Evolutionary conservation across 129 eudicot genomes (phyloP).

Genomic region (Mikania micrantha): DNA sequence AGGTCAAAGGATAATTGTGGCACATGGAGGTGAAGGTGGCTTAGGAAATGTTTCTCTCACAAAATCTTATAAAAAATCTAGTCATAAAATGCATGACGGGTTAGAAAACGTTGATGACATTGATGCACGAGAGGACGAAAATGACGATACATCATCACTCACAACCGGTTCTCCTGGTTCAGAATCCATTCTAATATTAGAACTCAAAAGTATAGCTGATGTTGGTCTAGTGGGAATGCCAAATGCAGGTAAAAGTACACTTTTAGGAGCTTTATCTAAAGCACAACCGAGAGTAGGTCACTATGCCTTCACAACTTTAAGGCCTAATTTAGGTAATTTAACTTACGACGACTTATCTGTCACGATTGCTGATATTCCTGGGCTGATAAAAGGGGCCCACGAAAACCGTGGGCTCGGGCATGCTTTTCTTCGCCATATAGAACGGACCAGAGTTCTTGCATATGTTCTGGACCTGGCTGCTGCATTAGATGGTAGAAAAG

Average conservation of each 20-base stretch:
- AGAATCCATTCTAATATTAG: conserved; percentile 53
- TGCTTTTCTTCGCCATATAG: conserved; percentile 87
- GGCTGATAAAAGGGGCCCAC: conserved; percentile 85
- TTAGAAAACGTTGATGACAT: conserved; percentile 10
- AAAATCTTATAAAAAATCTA: conserved; percentile 29
- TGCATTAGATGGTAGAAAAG: conserved; percentile 72
- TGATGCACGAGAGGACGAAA: conserved; percentile 29
- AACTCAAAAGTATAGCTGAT: conserved; percentile 90
- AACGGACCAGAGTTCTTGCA: conserved; percentile 74
- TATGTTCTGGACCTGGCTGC: conserved; percentile 82
- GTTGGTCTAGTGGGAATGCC: conserved; percentile 97
- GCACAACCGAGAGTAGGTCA: conserved; percentile 84
- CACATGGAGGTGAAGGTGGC: conserved; percentile 92
- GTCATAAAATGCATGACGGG: neutral
- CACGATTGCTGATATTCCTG: conserved; percentile 92
- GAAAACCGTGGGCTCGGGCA: conserved; percentile 97
- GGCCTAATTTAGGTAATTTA: conserved; percentile 85
- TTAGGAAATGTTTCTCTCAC: conserved; percentile 51
- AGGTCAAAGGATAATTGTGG: conserved; percentile 65
- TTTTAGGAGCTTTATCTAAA: conserved; percentile 82
- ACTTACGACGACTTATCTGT: conserved; percentile 69
- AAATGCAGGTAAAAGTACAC: conserved; percentile 97
- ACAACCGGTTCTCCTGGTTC: conserved; percentile 65
- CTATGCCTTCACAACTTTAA: conserved; percentile 87
- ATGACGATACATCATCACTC: conserved; percentile 27